These are phyloP conservation scores for Rhizopogon vesiculosus DNA, from an alignment of 768 basidiomycete genomes.

Conservation along the genomic window DNA sequence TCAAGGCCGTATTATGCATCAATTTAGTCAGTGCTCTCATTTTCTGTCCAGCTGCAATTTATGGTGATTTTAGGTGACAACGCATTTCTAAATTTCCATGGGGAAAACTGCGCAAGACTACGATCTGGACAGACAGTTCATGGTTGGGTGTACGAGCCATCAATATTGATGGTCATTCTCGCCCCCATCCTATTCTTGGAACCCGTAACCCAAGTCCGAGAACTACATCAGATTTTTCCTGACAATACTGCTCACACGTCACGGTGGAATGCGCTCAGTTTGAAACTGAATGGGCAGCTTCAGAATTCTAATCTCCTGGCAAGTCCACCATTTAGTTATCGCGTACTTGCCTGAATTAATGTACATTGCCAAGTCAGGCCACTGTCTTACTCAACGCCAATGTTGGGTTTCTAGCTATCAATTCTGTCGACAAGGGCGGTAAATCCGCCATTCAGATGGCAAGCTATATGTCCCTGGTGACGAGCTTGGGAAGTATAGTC, in stretches of 20 bases:
- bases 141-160: slow-evolving; percentile 20
- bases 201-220: slow-evolving; percentile 41
- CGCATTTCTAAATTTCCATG: slow-evolving; percentile 38
- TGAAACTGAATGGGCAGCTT: slow-evolving; percentile 43
- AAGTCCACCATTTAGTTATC: slow-evolving; percentile 8
- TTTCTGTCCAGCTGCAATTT: neutral
- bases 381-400: slow-evolving; percentile 49
- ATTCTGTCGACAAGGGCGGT: slow-evolving; percentile 24
- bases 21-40: slow-evolving; percentile 21
- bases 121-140: slow-evolving; percentile 29
- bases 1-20: slow-evolving; percentile 27
- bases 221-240: slow-evolving; percentile 44
- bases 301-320: slow-evolving; percentile 51
- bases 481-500: slow-evolving; percentile 31
- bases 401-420: slow-evolving; percentile 50
- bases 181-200: slow-evolving; percentile 45
- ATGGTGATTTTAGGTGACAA: slow-evolving; percentile 21
- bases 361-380: slow-evolving; percentile 23
- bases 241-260: slow-evolving; percentile 38
- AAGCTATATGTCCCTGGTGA: slow-evolving; percentile 34
- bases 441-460: slow-evolving; percentile 29
- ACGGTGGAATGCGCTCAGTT: slow-evolving; percentile 42
- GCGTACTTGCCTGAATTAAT: neutral
- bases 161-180: slow-evolving; percentile 32
- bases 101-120: slow-evolving; percentile 40